These are phyloP conservation scores for Dioszegia aurantiaca DNA, from an alignment of 768 basidiomycete species.

Conservation along the genomic window DNA sequence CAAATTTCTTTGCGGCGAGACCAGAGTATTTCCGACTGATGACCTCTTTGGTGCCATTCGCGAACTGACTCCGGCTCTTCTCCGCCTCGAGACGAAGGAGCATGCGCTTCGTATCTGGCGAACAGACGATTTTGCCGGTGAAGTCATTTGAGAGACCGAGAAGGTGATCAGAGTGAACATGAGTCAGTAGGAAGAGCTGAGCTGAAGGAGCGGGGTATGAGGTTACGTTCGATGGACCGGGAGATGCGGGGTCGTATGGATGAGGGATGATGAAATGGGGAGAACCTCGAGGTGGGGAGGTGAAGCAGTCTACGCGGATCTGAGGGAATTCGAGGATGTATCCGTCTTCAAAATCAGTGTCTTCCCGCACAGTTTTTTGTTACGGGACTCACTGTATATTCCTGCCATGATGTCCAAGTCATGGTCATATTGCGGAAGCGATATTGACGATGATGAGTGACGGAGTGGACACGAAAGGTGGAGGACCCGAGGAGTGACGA, in stretches of 20 bases:
- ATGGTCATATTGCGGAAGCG: not conserved
- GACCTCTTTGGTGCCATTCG: constrained; percentile 22
- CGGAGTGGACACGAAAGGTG: constrained; percentile 12
- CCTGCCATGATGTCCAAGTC: constrained; percentile 39
- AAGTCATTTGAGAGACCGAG: constrained; percentile 73
- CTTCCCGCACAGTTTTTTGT: no score
- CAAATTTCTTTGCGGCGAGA: constrained; percentile 19
- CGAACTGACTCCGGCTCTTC: constrained; percentile 13
- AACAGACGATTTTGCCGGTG: constrained; percentile 70
- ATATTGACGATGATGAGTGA: not conserved
- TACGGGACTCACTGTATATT: constrained; percentile 36
- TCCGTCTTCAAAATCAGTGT: constrained; percentile 55
- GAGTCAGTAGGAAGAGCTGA: constrained; percentile 72
- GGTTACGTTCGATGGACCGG: not conserved
- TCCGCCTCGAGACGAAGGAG: constrained; percentile 69
- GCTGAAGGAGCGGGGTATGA: constrained; percentile 35
- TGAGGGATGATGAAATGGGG: constrained; percentile 3
- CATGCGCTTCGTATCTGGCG: constrained; percentile 80
- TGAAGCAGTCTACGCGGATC: constrained; percentile 85
- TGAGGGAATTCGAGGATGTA: constrained; percentile 69
- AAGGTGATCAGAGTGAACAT: constrained; percentile 87
- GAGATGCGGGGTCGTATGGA: constrained; percentile 8
- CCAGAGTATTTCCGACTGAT: constrained; percentile 23
- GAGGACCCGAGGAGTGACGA: constrained; percentile 6
- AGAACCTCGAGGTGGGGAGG: constrained; percentile 51